Conservation (phyloP, 768 basidiomycete genomes). For the Xerocomellus intermedius region DNA sequence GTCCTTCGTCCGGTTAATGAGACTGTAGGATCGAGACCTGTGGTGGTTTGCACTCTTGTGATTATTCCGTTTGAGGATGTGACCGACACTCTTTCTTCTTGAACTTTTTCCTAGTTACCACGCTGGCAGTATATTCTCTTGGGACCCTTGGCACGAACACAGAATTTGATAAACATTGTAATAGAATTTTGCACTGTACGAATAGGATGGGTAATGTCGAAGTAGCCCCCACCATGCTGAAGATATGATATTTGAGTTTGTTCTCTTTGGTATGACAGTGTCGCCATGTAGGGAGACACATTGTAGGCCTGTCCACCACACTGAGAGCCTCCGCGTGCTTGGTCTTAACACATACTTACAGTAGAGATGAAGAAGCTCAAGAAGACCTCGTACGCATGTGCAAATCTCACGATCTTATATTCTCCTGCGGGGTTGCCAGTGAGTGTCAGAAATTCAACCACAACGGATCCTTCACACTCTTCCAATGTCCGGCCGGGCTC, state of each 20-base stretch:
- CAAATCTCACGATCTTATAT: too few species aligned
- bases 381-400: too few species aligned
- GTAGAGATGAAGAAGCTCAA: too few species aligned
- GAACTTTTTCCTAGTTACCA: neutral
- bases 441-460: too few species aligned
- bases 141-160: neutral
- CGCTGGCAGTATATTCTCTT: neutral
- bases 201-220: neutral
- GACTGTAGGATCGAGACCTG: neutral
- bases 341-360: too few species aligned
- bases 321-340: too few species aligned
- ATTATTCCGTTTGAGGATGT: neutral
- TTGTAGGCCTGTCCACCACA: too few species aligned
- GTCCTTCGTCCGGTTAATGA: neutral
- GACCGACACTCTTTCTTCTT: neutral
- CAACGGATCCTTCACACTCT: too few species aligned
- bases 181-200: neutral
- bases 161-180: neutral
- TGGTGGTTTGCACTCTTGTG: neutral
- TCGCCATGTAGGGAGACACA: too few species aligned
- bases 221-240: neutral
- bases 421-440: too few species aligned
- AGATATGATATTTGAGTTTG: neutral
- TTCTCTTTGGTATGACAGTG: too few species aligned
- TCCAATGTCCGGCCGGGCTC: too few species aligned